These are phyloP conservation scores for Acanthamoeba divionensis DNA, from an alignment of 208 protist species.

Conservation along the genomic window DNA sequence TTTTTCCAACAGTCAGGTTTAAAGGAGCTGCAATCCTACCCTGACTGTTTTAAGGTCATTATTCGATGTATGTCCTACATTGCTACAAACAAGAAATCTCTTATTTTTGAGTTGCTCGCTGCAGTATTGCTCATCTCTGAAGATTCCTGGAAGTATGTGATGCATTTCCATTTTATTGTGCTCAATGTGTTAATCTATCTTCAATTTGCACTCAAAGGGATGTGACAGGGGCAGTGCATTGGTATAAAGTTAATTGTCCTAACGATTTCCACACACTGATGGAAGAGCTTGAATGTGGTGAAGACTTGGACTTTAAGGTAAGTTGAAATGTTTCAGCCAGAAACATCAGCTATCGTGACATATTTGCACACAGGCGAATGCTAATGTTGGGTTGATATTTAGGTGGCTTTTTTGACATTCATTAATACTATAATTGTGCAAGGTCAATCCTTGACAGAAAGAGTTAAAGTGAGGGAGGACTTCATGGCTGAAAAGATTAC, in stretches of 20 bases:
- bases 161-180: too few species aligned
- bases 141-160: neutral
- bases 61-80: neutral
- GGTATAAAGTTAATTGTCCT: neutral
- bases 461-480: neutral
- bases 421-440: conserved; percentile 5
- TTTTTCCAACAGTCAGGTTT: neutral
- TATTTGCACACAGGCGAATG: too few species aligned
- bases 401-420: neutral
- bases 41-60: neutral
- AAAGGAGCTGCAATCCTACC: neutral
- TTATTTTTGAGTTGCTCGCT: neutral
- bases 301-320: conserved; percentile 28
- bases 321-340: too few species aligned
- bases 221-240: neutral
- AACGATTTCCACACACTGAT: neutral
- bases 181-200: neutral
- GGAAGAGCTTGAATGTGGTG: neutral
- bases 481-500: neutral
- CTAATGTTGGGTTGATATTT: too few species aligned
- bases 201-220: neutral
- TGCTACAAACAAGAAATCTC: neutral
- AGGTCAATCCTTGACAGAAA: neutral
- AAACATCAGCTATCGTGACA: too few species aligned
- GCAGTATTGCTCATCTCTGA: neutral